Percentiles rank a stretch among this genome's conserved stretches.
Conservation (phyloP, 2,329 filamentous ascomycete genomes). For the Penicillium sp. region DNA sequence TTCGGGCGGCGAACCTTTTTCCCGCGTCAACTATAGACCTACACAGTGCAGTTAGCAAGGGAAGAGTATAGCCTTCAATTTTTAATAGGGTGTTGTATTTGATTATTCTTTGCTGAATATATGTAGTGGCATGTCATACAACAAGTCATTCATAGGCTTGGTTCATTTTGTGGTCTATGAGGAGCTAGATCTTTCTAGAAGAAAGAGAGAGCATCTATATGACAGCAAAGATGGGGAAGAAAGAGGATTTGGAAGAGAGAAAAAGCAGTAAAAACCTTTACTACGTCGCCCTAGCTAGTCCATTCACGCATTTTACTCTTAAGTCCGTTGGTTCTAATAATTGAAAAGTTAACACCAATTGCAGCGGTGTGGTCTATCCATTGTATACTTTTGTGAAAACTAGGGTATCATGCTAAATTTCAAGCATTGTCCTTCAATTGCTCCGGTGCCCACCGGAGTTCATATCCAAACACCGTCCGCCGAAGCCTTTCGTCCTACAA, state of each 20-base stretch:
- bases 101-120: no score
- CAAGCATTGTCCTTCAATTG: constrained; percentile 17
- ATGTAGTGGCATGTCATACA: no score
- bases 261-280: background rate
- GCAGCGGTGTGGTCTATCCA: background rate
- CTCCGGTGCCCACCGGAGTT: constrained; percentile 63
- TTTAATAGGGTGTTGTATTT: no score
- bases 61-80: no score
- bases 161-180: no score
- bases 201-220: no score
- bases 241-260: background rate
- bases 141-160: no score
- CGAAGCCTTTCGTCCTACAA: constrained; percentile 70
- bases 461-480: constrained; percentile 79
- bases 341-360: background rate
- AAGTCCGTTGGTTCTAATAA: background rate
- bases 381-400: constrained; percentile 4
- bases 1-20: background rate
- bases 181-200: no score
- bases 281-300: background rate
- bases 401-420: constrained; percentile 13
- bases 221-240: no score
- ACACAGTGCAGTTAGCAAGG: background rate
- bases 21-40: background rate
- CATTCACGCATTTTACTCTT: background rate